phyloP scores from a whole-genome alignment of 2,329 filamentous ascomycete genomes.

The Ophiostoma montium region DNA sequence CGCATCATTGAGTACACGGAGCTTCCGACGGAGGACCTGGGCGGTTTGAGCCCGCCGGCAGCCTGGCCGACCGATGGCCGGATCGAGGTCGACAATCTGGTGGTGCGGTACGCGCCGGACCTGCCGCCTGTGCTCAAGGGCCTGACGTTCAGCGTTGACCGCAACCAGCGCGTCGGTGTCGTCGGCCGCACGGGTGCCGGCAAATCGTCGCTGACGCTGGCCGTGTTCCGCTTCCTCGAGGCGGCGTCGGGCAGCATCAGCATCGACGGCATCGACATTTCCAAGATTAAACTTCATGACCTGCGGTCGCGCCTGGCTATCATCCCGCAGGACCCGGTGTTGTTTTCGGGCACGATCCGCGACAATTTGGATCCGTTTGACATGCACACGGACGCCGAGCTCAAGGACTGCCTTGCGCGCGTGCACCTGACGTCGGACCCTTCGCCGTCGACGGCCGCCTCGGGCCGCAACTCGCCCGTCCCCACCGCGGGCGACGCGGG shows the following conservation, averaged over 20 bases:
- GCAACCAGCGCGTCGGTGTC: constrained; percentile 59
- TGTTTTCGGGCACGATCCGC: constrained; percentile 67
- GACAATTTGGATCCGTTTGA: constrained; percentile 67
- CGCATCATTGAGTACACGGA: constrained; percentile 62
- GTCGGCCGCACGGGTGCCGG: constrained; percentile 67
- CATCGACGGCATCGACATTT: constrained; percentile 64
- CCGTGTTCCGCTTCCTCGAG: constrained; percentile 66
- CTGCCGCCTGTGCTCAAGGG: constrained; percentile 57
- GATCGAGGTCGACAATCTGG: constrained; percentile 59
- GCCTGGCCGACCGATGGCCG: constrained; percentile 63
- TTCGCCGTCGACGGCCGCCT: constrained; percentile 22
- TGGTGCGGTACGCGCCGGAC: constrained; percentile 57
- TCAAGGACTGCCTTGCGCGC: constrained; percentile 53
- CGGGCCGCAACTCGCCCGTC: constrained; percentile 24
- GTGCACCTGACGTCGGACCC: constrained; percentile 43
- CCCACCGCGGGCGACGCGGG: constrained; percentile 12
- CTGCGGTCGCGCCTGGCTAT: constrained; percentile 64
- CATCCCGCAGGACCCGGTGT: constrained; percentile 66
- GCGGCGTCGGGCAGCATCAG: constrained; percentile 48
- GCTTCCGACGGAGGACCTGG: constrained; percentile 51
- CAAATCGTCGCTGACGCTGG: constrained; percentile 62
- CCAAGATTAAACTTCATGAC: constrained; percentile 53
- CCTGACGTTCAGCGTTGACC: constrained; percentile 50
- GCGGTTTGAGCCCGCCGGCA: constrained; percentile 46
- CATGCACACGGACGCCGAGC: constrained; percentile 51